Conservation (phyloP, 2,329 filamentous ascomycete species). For the Colletotrichum phormii region DNA sequence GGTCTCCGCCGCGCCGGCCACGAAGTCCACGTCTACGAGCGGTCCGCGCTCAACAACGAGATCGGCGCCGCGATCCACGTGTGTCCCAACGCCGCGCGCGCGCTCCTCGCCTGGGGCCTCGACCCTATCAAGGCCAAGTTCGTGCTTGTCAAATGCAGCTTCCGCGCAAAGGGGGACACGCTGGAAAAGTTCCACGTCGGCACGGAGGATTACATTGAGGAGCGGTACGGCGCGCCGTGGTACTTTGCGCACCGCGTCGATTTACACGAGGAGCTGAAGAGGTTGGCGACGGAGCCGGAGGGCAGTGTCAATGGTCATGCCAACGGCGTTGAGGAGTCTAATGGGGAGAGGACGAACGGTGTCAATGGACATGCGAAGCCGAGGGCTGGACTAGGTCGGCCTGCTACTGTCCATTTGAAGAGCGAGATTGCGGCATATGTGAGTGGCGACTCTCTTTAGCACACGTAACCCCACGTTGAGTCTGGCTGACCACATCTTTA, state of each 20-base stretch:
- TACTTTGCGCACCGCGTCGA: constrained; percentile 54
- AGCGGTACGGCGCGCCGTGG: constrained; percentile 44
- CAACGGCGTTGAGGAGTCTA: background rate
- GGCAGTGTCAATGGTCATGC: constrained; percentile 15
- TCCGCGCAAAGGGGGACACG: constrained; percentile 39
- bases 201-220: constrained; percentile 33
- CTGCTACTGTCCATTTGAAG: constrained; percentile 41
- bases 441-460: constrained; percentile 15
- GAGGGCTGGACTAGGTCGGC: constrained; percentile 38
- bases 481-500: constrained; percentile 15
- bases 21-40: constrained; percentile 49
- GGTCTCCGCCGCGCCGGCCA: constrained; percentile 49
- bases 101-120: constrained; percentile 51
- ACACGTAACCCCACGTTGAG: background rate
- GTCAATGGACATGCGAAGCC: background rate
- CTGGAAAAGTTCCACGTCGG: constrained; percentile 39
- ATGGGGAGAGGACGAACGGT: background rate
- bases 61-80: constrained; percentile 53
- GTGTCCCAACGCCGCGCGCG: constrained; percentile 50
- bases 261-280: constrained; percentile 49
- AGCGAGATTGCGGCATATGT: constrained; percentile 44
- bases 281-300: constrained; percentile 44
- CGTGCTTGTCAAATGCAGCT: constrained; percentile 36
- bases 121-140: constrained; percentile 44
- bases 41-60: constrained; percentile 50